Evolutionary conservation across 176 grass and related monocot genomes (phyloP), one percentile per base, ranked within the genome.

Genomic region (Eremochloa ophiuroides): DNA sequence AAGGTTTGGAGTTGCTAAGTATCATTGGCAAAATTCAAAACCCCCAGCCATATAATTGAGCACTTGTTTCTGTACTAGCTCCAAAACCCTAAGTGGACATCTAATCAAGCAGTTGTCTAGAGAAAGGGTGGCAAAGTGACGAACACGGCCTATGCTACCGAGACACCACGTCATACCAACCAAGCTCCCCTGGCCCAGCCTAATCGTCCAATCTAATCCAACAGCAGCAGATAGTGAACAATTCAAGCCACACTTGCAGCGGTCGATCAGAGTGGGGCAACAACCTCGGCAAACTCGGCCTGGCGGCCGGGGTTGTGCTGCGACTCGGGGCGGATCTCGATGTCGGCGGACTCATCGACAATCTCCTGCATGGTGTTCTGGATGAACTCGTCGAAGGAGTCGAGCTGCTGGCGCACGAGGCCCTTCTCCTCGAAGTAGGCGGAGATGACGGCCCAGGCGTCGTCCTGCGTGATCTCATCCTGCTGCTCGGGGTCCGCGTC

Each of bases 301-400:
- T 99, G 96, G 34, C 91, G 91, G 63, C 96, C 93, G 11, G 96
- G 96, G 85, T 99, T 99, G 80, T 99, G 93, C 85, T 99, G 96
- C 34, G 93, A 93, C 85, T 99, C 96, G 46, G 96, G 93, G 6
- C 93, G 91, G 68, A 99, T 99, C 87, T 99, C 96, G 62, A 95
- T 99, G 66, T 95, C 88, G 4, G 91, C 93, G 2, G 96, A 95
- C 75, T 99, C 93, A 12, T 95, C 91, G 31, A 99, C 96, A 43
- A 99, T 99, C 67, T 99, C 96, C 79, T 99, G 96, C 96, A 95
- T 99, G 53, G 88, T 95, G 73, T 95, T 99, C 88, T 95, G 91
- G 65, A 99, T 99, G 74, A 99, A 99, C 91, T 93, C 89, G 41
- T 99, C 96, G 75, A 99, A 99, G 62, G 96, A 99, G 39, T 95